Conservation (phyloP, 495 filamentous ascomycete species). For the Filosporella fistucella region DNA sequence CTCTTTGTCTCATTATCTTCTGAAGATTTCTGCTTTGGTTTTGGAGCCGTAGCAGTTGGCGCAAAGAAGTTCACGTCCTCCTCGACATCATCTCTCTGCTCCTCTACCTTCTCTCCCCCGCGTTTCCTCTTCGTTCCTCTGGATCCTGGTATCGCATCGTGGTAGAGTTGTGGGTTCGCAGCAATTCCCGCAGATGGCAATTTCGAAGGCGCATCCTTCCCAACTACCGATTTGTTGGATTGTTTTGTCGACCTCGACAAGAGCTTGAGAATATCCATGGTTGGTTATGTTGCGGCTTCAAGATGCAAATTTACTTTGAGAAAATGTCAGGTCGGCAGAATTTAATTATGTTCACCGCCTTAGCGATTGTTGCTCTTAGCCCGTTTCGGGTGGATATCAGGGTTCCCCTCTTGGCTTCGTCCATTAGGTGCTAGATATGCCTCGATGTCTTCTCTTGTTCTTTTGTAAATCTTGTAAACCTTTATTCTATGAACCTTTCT, state of each 20-base stretch:
- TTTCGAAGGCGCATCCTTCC: constrained; percentile 27
- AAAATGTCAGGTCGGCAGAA: neutral
- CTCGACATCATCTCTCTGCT: constrained; percentile 20
- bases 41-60: constrained; percentile 19
- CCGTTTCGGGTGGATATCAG: neutral
- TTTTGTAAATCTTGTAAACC: too few relatives aligned
- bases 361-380: neutral
- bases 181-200: constrained; percentile 46
- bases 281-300: neutral
- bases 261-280: constrained; percentile 64
- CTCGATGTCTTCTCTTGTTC: neutral
- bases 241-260: constrained; percentile 60
- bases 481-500: too few relatives aligned
- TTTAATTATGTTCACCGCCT: neutral
- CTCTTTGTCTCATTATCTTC: constrained; percentile 17
- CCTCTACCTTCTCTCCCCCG: constrained; percentile 23
- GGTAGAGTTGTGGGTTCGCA: constrained; percentile 44
- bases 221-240: constrained; percentile 19
- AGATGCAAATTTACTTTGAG: neutral
- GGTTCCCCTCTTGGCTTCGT: neutral
- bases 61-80: constrained; percentile 47
- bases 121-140: constrained; percentile 48
- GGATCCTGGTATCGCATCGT: constrained; percentile 32
- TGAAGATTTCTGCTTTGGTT: constrained; percentile 16
- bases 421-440: neutral